Percentiles rank a stretch among this genome's conserved stretches.
phyloP scores from a whole-genome alignment of 768 basidiomycete species.

The Lenzites betulinus region DNA sequence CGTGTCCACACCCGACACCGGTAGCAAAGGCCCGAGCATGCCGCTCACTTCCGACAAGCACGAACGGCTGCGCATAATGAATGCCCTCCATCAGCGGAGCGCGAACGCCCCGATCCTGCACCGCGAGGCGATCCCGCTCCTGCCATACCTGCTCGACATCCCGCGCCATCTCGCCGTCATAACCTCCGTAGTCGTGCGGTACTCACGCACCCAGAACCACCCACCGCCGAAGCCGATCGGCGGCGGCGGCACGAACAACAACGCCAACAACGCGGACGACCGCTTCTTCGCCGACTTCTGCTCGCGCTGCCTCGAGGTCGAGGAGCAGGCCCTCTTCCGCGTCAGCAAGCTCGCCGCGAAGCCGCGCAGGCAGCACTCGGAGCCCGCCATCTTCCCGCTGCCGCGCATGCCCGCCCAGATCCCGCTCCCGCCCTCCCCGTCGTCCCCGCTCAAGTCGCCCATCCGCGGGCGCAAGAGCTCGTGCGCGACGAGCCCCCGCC shows the following conservation, averaged over 20 bases:
- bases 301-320: slow-evolving; percentile 64
- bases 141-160: slow-evolving; percentile 77
- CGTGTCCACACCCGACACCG: slow-evolving; percentile 58
- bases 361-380: slow-evolving; percentile 17
- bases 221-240: slow-evolving; percentile 1
- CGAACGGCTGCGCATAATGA: slow-evolving; percentile 48
- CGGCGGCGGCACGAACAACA: background rate
- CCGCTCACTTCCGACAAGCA: slow-evolving; percentile 36
- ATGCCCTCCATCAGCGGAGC: slow-evolving; percentile 59
- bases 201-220: slow-evolving; percentile 44
- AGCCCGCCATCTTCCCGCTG: slow-evolving; percentile 18
- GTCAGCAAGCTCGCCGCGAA: slow-evolving; percentile 59
- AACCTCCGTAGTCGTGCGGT: slow-evolving; percentile 73
- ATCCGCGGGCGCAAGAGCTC: slow-evolving; percentile 22
- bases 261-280: slow-evolving; percentile 29
- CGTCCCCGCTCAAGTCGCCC: slow-evolving; percentile 14
- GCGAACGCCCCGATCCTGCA: slow-evolving; percentile 56
- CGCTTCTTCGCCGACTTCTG: slow-evolving; percentile 55
- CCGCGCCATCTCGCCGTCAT: slow-evolving; percentile 78
- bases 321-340: slow-evolving; percentile 65
- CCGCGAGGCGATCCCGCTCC: slow-evolving; percentile 69
- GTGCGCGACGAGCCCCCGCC: background rate
- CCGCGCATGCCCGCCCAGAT: slow-evolving; percentile 11
- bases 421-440: slow-evolving; percentile 20
- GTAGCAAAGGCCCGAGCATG: slow-evolving; percentile 21